Conservation (phyloP, 2,329 filamentous ascomycete genomes). For the Conoideocrella luteorostrata region DNA sequence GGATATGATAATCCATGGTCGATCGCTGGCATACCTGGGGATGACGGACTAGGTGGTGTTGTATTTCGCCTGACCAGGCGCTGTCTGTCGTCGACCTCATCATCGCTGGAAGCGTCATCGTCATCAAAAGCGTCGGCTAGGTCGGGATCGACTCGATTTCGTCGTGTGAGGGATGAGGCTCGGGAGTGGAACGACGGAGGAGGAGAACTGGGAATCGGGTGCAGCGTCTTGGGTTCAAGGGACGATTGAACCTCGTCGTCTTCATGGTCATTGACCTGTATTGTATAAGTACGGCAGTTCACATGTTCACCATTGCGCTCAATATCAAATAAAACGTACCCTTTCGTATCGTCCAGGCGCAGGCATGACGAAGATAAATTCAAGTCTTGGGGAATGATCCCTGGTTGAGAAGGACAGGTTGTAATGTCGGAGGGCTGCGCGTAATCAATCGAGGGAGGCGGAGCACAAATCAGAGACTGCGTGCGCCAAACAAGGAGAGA, state of each 20-base stretch:
- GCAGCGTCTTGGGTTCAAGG: conserved; percentile 22
- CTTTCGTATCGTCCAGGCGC: conserved; percentile 44
- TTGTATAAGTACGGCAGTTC: background rate
- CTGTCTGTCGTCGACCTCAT: conserved; percentile 72
- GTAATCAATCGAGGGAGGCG: no score
- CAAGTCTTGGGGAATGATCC: background rate
- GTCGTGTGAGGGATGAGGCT: conserved; percentile 51
- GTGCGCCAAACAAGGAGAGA: no score
- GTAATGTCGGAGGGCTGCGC: no score
- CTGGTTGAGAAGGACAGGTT: background rate
- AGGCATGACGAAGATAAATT: conserved; percentile 36
- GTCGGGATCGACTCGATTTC: conserved; percentile 60
- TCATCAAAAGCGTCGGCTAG: conserved; percentile 92
- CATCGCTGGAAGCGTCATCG: conserved; percentile 69
- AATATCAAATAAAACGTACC: conserved; percentile 32
- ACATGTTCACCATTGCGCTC: no score
- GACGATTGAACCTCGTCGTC: conserved; percentile 30
- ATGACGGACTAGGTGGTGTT: conserved; percentile 17
- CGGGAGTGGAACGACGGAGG: conserved; percentile 86
- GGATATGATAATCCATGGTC: background rate
- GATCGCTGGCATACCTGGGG: conserved; percentile 5
- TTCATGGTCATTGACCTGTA: conserved; percentile 53
- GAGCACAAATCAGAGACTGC: no score
- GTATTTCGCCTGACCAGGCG: conserved; percentile 69
- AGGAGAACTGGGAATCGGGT: conserved; percentile 50